Evolutionary conservation across 2,329 filamentous ascomycete species (phyloP).

Genomic region (Arthrobotrys iridis): DNA sequence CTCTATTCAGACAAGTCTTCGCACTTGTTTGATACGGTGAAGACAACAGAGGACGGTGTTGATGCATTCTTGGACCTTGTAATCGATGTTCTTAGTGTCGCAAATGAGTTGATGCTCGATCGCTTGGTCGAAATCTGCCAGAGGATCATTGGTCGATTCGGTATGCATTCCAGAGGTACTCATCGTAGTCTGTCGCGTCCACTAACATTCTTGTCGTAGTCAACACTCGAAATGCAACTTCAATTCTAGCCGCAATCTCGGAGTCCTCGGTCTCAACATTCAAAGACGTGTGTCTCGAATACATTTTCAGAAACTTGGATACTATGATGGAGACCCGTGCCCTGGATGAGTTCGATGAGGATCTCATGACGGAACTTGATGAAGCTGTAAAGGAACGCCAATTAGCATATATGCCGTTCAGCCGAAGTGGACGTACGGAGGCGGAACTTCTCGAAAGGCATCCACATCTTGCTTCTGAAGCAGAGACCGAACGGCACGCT

Average conservation of each 20-base stretch:
- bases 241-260: constrained; percentile 84
- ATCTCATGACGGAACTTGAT: constrained; percentile 83
- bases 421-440: constrained; percentile 72
- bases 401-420: constrained; percentile 77
- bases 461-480: constrained; percentile 62
- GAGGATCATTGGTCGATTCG: constrained; percentile 79
- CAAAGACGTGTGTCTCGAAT: constrained; percentile 87
- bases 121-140: constrained; percentile 90
- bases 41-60: constrained; percentile 68
- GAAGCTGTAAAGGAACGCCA: constrained; percentile 83
- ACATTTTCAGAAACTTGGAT: constrained; percentile 90
- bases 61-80: constrained; percentile 90
- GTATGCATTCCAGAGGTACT: constrained; percentile 61
- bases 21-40: constrained; percentile 82
- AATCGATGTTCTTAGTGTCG: constrained; percentile 86
- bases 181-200: constrained; percentile 12
- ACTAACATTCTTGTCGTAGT: constrained; percentile 65
- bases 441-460: constrained; percentile 63
- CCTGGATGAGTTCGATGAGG: constrained; percentile 83
- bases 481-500: constrained; percentile 62
- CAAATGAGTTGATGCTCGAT: constrained; percentile 96
- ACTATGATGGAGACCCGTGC: constrained; percentile 88
- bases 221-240: constrained; percentile 85
- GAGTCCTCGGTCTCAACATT: constrained; percentile 85
- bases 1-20: constrained; percentile 84